Base-by-base conservation (phyloP, 177 flowering plant species). In the Vitis hybrid region DNA sequence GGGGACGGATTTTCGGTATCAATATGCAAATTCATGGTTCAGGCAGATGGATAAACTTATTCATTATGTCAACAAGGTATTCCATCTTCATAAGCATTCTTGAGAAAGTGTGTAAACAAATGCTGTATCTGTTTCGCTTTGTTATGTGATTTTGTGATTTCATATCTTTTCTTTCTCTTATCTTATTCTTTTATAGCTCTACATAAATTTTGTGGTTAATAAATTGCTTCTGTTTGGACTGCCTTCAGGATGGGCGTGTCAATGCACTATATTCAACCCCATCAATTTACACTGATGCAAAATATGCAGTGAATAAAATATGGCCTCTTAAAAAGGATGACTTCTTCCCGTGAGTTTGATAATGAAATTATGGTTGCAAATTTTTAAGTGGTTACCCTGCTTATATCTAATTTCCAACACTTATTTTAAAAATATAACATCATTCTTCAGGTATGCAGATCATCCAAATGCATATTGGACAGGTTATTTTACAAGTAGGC, bases 1-100 rank as follows among this genome's bases (percentile, higher is more conserved):
- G 99, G 99, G 99, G 63, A 87, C 96, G 58, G 99, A 95, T 71
- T 95, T 93, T 74, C 87, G 89, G 75, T 93, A 95, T 77, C 99
- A 95, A 69, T 95, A 95, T 79, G 99, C 97, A n/a, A 78, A 86
- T 56, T 78, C 97, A 59, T 95, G 99, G 98, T 95, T 88, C 84
- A 77, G 92, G 79, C 86, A 95, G 73, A 89, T 93, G 94, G 97
- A 93, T 86, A 95, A 95, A 83, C 84, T 93, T 54, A 90, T 95
- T 71, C 99, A 95, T 77, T 93, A 95, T 81, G 97, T 93, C 48
- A 95, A 95, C 78, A 70, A 78, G 84, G 98, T 90, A 75, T 18
- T 18, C 15, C 3, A 63, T 27, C 15, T 63, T 15, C 48, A 17
- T 27, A 48, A 48, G 53, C 48, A 35, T 61, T 67, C 24, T 53